Evolutionary conservation across 768 basidiomycete species (phyloP), one percentile per base, ranked within the genome.

Genomic region (Phylloporus scabripes): DNA sequence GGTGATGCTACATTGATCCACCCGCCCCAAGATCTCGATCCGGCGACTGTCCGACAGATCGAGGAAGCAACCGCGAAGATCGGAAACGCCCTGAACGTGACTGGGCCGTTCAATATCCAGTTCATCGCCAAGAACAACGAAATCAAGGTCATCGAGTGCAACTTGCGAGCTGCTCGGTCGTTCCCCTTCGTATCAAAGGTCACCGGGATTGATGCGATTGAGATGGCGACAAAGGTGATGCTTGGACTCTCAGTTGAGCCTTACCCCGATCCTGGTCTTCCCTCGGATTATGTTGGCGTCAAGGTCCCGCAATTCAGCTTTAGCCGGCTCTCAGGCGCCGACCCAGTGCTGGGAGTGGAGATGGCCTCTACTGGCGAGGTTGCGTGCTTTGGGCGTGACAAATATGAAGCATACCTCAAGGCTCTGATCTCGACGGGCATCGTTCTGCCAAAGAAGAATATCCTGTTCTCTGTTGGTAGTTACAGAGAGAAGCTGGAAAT

Each of bases 241-340:
- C 76, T 99, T 21, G 91, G 81, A 50, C 67, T 95, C 45, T 87
- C 90, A 5, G 85, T 95, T 31, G 88, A 89, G 52, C 72, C 93
- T 7, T 98, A 97, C 68, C 96, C 95, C 15, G 90, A 92, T 43
- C 66, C 82, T 51, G 87, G 85, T 46, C 76, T 98, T 55, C 92
- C 96, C 4, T 62, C 80, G 32, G 91, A 97, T 65, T 99, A 98
- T 64, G 96, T 99, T 51, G 96, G 95, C 48, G 87, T 99, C 71
- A 99, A 99, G 74, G 95, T 96, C 3, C 93, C 96, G n/a, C 96
- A 99, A 68, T 99, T 98, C 82, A 93, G 90, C 60, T 99, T 98
- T 72, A 92, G 89, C 60, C 84, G 96, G 37, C 72, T 99, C 31
- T 94, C 92, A 17, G 96, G 96, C 21, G 96, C 96, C 17, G 96